Evolutionary conservation across 805 yeast species (phyloP).

Genomic region (Hanseniaspora taiwanica): DNA sequence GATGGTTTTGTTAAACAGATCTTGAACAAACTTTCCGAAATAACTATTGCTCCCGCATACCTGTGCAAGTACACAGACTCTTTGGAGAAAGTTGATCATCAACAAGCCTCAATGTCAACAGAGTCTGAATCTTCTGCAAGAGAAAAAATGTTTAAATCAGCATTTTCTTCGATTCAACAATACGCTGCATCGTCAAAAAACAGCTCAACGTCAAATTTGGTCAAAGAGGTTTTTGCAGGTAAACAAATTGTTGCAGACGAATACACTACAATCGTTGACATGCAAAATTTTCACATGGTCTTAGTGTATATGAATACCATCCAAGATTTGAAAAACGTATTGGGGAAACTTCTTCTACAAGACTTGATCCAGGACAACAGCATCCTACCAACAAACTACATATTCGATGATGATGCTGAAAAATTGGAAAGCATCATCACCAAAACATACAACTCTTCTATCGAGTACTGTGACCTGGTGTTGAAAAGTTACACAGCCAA

Average conservation of each 20-base stretch:
- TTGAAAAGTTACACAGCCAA: slow-evolving; percentile 29
- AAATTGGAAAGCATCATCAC: slow-evolving; percentile 17
- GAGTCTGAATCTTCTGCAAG: too few species aligned
- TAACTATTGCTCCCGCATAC: slow-evolving; percentile 3
- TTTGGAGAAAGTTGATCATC: background rate
- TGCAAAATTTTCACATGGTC: slow-evolving; percentile 6
- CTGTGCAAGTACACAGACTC: slow-evolving; percentile 2
- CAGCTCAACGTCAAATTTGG: background rate
- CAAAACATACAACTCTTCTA: slow-evolving; percentile 14
- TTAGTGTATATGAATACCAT: slow-evolving; percentile 62
- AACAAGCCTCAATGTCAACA: too few species aligned
- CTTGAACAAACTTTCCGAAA: slow-evolving; percentile 30
- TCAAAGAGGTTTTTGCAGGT: background rate
- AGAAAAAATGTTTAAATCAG: background rate
- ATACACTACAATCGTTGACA: slow-evolving; percentile 2
- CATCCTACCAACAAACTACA: slow-evolving; percentile 24
- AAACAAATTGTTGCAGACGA: slow-evolving; percentile 14
- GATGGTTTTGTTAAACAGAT: slow-evolving; percentile 32
- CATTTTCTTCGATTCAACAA: background rate
- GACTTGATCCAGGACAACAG: slow-evolving; percentile 20
- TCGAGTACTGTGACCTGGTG: slow-evolving; percentile 18
- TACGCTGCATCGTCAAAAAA: background rate
- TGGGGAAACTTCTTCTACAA: slow-evolving; percentile 33
- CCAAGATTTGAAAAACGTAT: slow-evolving; percentile 46
- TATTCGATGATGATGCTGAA: slow-evolving; percentile 25